Evolutionary conservation across 2,329 filamentous ascomycete genomes (phyloP).

Genomic region (Lecanosticta acicola): DNA sequence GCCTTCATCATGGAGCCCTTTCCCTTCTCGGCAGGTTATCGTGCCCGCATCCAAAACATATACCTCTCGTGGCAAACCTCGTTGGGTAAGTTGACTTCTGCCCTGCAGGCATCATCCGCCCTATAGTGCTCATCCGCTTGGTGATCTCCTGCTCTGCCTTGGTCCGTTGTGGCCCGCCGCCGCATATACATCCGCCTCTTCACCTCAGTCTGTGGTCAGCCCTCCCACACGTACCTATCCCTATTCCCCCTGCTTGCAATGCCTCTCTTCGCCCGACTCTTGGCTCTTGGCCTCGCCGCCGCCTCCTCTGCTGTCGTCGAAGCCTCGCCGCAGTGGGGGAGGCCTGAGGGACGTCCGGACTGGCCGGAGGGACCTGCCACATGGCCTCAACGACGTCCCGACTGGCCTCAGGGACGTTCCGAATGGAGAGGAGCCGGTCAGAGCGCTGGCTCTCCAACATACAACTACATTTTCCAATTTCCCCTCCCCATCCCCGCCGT

Average conservation of each 20-base stretch:
- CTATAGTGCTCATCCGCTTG: too few species aligned
- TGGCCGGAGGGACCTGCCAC: not conserved
- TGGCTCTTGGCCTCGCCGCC: not conserved
- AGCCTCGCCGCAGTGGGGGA: not conserved
- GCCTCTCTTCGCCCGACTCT: not conserved
- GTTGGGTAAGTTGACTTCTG: too few species aligned
- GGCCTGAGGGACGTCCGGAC: not conserved
- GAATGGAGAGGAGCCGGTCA: constrained; percentile 17
- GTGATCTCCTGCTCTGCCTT: too few species aligned
- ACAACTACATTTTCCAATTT: constrained; percentile 20
- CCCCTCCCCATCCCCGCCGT: constrained; percentile 20
- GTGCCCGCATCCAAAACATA: too few species aligned
- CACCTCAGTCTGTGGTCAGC: not conserved
- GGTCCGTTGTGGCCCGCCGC: too few species aligned
- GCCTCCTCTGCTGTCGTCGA: not conserved
- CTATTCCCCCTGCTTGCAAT: not conserved
- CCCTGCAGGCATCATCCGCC: too few species aligned
- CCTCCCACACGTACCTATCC: not conserved
- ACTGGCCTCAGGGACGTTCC: constrained; percentile 1
- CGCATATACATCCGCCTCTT: too few species aligned
- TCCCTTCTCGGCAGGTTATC: too few species aligned
- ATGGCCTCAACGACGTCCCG: not conserved
- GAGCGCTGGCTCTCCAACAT: constrained; percentile 18
- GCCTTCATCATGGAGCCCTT: too few species aligned
- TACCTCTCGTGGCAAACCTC: too few species aligned